phyloP scores from a whole-genome alignment of 352 stramenopile genomes.

The Pythium vanterpoolii region DNA sequence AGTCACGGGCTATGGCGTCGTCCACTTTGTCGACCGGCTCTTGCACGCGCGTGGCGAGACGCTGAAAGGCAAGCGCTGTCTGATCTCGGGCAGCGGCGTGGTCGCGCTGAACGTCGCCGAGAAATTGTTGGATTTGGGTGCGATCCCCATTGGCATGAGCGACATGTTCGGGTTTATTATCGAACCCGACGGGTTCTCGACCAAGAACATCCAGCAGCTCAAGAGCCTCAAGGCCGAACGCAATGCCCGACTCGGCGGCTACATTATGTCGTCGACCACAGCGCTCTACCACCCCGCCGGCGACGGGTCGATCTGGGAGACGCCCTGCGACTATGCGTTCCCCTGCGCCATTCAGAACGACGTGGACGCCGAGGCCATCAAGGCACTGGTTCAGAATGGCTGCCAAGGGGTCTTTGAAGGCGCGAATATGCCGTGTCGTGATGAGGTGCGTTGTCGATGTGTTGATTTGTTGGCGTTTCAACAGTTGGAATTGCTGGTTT shows the following conservation, averaged over 20 bases:
- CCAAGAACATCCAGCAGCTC: conserved; percentile 65
- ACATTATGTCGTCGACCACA: conserved; percentile 88
- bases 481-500: no score
- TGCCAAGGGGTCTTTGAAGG: conserved; percentile 88
- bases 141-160: conserved; percentile 95
- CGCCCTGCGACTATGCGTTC: conserved; percentile 95
- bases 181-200: conserved; percentile 88
- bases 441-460: conserved; percentile 55
- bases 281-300: conserved; percentile 84
- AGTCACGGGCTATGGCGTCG: conserved; percentile 91
- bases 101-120: conserved; percentile 92
- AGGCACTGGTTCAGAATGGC: conserved; percentile 83
- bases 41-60: conserved; percentile 91
- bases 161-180: conserved; percentile 96
- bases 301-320: conserved; percentile 83
- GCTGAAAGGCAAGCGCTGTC: conserved; percentile 94
- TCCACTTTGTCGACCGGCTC: conserved; percentile 94
- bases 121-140: conserved; percentile 95
- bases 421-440: conserved; percentile 78
- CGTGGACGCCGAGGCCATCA: conserved; percentile 75
- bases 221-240: conserved; percentile 83
- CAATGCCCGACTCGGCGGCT: conserved; percentile 74
- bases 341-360: conserved; percentile 95
- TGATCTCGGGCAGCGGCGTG: conserved; percentile 95
- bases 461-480: no score